phyloP scores from a whole-genome alignment of 2,329 filamentous ascomycete species.

The Diaporthe humulicola region DNA sequence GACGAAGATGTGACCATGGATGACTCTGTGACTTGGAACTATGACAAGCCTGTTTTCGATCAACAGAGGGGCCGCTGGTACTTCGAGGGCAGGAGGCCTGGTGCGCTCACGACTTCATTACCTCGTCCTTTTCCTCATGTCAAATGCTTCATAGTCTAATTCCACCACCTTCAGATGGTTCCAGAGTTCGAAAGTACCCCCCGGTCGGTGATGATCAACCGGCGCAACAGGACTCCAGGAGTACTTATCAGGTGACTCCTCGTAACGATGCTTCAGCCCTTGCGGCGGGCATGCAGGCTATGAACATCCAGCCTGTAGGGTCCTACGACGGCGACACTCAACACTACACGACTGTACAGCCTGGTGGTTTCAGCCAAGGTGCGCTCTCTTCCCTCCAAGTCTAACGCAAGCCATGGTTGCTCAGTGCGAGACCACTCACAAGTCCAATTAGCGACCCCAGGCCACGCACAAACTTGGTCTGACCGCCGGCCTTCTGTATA shows the following conservation, averaged over 20 bases:
- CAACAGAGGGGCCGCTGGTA: conserved; percentile 32
- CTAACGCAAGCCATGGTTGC: not conserved
- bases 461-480: conserved; percentile 10
- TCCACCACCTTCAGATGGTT: conserved; percentile 4
- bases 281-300: conserved; percentile 21
- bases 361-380: conserved; percentile 11
- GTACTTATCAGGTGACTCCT: not conserved
- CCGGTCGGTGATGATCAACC: conserved; percentile 14
- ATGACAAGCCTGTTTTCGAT: conserved; percentile 23
- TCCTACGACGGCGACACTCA: not conserved
- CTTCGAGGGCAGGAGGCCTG: conserved; percentile 29
- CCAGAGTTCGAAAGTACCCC: conserved; percentile 27
- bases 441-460: not conserved
- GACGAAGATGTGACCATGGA: conserved; percentile 31
- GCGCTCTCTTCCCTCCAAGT: not conserved
- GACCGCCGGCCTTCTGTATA: conserved; percentile 15
- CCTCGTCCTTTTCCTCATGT: not conserved
- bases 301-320: conserved; percentile 30
- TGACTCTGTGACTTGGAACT: conserved; percentile 17
- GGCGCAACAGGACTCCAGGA: not conserved
- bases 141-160: conserved; percentile 5
- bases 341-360: conserved; percentile 20
- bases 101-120: conserved; percentile 4
- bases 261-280: conserved; percentile 9
- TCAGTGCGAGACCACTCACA: not conserved